phyloP scores from a whole-genome alignment of 179 eudicot genomes.

The Amaranthus tricolor region DNA sequence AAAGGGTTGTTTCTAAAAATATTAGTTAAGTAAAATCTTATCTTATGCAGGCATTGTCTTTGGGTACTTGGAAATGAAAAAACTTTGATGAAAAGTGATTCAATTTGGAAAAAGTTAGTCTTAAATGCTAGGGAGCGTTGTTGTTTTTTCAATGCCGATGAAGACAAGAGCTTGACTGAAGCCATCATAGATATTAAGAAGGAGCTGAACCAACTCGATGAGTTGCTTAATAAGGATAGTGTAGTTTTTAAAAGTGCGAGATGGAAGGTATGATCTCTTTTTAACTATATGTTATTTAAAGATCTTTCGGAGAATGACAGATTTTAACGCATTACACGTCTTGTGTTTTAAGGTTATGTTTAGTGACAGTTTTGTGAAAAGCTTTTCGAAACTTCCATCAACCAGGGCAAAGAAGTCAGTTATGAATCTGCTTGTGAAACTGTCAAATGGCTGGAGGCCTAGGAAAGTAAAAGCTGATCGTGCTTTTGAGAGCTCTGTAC shows the following conservation, averaged over 20 bases:
- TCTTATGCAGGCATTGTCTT: slow-evolving; percentile 42
- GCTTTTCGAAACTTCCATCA: slow-evolving; percentile 47
- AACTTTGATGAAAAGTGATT: slow-evolving; percentile 34
- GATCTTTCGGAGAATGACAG: not conserved
- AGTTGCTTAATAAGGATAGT: slow-evolving; percentile 53
- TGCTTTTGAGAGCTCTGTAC: slow-evolving; percentile 42
- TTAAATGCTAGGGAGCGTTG: slow-evolving; percentile 49
- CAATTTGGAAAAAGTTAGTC: slow-evolving; percentile 52
- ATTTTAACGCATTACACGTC: not conserved
- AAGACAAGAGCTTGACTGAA: slow-evolving; percentile 41
- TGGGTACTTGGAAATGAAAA: slow-evolving; percentile 69
- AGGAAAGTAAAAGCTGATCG: slow-evolving; percentile 43
- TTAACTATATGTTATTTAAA: not conserved
- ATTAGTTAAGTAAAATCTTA: not conserved
- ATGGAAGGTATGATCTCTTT: slow-evolving; percentile 58
- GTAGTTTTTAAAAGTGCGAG: slow-evolving; percentile 44
- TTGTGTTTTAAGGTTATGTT: slow-evolving; percentile 48
- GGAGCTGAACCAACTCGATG: slow-evolving; percentile 62
- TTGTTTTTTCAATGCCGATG: slow-evolving; percentile 59
- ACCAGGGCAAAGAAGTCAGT: slow-evolving; percentile 42
- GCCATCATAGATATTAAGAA: slow-evolving; percentile 55
- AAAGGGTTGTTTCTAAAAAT: not conserved
- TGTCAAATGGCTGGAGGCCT: slow-evolving; percentile 79
- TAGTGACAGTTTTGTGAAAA: slow-evolving; percentile 59
- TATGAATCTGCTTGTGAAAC: slow-evolving; percentile 49